Percentiles rank a stretch among this genome's conserved stretches.
phyloP scores from a whole-genome alignment of 208 protist genomes.

The Plasmodiophora brassicae region DNA sequence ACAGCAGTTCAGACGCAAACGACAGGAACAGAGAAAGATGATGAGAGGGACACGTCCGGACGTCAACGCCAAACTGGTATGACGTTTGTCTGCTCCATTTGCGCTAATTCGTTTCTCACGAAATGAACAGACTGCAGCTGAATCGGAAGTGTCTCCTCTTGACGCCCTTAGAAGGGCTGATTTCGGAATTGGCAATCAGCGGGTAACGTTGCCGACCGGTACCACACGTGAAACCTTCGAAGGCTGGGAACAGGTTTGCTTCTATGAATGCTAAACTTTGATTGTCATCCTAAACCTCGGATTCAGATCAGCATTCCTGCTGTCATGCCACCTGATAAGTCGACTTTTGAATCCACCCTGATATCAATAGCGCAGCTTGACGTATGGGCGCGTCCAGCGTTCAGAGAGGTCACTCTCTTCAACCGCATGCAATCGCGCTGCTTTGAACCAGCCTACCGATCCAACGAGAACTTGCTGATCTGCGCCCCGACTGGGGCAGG shows the following conservation, averaged over 20 bases:
- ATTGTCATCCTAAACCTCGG: too few species aligned
- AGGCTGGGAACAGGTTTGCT: neutral
- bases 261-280: neutral
- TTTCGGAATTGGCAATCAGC: neutral
- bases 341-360: neutral
- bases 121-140: neutral
- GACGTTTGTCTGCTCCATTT: neutral
- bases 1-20: neutral
- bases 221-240: neutral
- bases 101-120: neutral
- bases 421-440: constrained; percentile 92
- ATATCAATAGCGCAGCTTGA: neutral
- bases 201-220: neutral
- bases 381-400: constrained; percentile 55
- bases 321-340: neutral
- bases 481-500: constrained; percentile 97
- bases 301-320: neutral
- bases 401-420: constrained; percentile 65
- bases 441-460: constrained; percentile 81
- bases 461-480: constrained; percentile 94
- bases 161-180: neutral
- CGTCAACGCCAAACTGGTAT: neutral
- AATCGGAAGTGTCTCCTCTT: neutral
- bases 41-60: neutral
- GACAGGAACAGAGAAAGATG: neutral